phyloP scores from a whole-genome alignment of 129 eudicot genomes.

The Chrysanthemum makinoi region DNA sequence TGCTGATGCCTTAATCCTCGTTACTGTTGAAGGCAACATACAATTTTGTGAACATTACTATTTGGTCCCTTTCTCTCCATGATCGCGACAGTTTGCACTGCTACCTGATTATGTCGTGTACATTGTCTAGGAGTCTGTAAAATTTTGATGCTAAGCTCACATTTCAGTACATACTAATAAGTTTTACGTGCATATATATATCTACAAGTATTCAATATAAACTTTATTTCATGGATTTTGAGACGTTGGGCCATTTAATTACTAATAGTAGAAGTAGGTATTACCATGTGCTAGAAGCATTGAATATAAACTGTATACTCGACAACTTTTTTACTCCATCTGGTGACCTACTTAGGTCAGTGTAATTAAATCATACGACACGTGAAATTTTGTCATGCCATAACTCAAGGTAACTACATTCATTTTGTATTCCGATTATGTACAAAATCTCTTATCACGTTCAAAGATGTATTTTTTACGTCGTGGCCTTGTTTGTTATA shows the following conservation, averaged over 20 bases:
- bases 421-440: background rate
- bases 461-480: background rate
- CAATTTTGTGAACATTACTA: conserved; percentile 40
- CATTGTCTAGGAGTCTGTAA: conserved; percentile 32
- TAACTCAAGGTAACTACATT: background rate
- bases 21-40: conserved; percentile 33
- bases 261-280: conserved; percentile 33
- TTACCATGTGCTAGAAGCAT: conserved; percentile 12
- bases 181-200: background rate
- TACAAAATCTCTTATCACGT: background rate
- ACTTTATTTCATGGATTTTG: background rate
- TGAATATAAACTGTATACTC: conserved; percentile 22
- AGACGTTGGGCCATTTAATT: conserved; percentile 22
- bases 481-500: background rate
- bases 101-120: conserved; percentile 32
- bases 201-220: background rate
- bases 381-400: background rate
- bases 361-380: conserved; percentile 15
- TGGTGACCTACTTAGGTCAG: background rate
- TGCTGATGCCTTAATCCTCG: conserved; percentile 28
- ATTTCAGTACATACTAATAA: no score
- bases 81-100: conserved; percentile 28
- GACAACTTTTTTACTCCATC: conserved; percentile 4
- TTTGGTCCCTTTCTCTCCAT: conserved; percentile 35
- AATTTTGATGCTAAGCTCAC: conserved; percentile 20